Percentiles rank a stretch among this genome's conserved stretches.
Evolutionary conservation across 2,329 filamentous ascomycete species (phyloP).

Genomic region (Calonectria honghensis): DNA sequence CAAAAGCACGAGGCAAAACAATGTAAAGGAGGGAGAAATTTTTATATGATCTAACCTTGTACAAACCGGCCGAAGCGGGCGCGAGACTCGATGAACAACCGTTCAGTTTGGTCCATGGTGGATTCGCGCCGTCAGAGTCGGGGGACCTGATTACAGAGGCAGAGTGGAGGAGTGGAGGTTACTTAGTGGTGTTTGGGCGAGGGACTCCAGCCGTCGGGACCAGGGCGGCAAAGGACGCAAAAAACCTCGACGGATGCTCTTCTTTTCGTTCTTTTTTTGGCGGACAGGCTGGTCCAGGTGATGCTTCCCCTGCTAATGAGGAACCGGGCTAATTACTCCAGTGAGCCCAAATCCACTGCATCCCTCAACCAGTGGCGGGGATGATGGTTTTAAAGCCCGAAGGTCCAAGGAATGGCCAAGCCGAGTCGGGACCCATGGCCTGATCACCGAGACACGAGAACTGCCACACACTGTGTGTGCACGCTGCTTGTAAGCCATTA

Average conservation of each 20-base stretch:
- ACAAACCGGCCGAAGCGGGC: constrained; percentile 45
- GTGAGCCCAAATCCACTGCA: neutral
- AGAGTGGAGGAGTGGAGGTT: constrained; percentile 44
- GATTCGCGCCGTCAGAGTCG: constrained; percentile 39
- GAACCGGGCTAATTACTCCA: neutral
- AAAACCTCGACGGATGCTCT: neutral
- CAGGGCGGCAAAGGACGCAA: constrained; percentile 22
- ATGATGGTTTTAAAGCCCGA: constrained; percentile 17
- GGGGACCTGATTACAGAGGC: constrained; percentile 45
- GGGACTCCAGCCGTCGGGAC: constrained; percentile 7
- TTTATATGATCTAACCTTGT: constrained; percentile 53
- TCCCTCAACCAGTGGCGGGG: constrained; percentile 7
- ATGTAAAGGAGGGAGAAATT: neutral
- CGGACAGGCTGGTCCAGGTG: neutral
- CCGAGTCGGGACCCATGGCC: constrained; percentile 4
- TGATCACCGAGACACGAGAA: neutral
- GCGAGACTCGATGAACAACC: constrained; percentile 49
- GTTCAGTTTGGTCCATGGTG: constrained; percentile 52
- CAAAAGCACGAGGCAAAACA: constrained; percentile 4
- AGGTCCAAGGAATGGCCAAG: neutral
- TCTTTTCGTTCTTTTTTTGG: neutral
- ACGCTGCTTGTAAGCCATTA: neutral
- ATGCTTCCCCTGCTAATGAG: neutral
- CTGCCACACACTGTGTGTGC: constrained; percentile 22
- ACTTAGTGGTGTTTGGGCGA: constrained; percentile 33